phyloP scores from a whole-genome alignment of 345 rosid genomes.

The Carallia brachiata region DNA sequence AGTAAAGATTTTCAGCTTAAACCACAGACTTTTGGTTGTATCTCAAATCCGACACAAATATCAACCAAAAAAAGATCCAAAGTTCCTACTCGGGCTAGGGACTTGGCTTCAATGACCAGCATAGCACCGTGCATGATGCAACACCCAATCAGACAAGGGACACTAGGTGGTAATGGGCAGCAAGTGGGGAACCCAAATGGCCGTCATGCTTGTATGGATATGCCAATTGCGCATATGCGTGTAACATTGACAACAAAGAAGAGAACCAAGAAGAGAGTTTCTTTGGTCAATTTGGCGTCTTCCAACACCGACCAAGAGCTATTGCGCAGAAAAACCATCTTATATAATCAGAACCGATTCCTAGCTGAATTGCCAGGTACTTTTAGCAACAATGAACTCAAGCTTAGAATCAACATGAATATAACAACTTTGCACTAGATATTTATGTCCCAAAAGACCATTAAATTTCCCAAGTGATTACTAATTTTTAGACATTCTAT shows the following conservation, averaged over 20 bases:
- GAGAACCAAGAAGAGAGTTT: constrained; percentile 41
- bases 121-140: constrained; percentile 22
- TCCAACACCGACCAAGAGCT: constrained; percentile 25
- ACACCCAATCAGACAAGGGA: constrained; percentile 23
- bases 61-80: constrained; percentile 54
- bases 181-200: constrained; percentile 18
- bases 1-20: constrained; percentile 24
- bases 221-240: constrained; percentile 31
- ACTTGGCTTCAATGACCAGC: constrained; percentile 41
- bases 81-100: constrained; percentile 41
- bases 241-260: constrained; percentile 46
- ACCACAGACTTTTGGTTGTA: constrained; percentile 28
- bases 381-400: no score
- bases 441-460: constrained; percentile 6
- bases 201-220: constrained; percentile 32
- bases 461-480: constrained; percentile 6
- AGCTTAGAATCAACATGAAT: no score
- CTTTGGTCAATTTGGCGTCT: constrained; percentile 27
- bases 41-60: constrained; percentile 31
- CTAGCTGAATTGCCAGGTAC: constrained; percentile 45
- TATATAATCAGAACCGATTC: constrained; percentile 24
- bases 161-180: constrained; percentile 16
- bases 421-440: no score
- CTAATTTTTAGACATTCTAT: constrained; percentile 12
- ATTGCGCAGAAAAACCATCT: constrained; percentile 32